Evolutionary conservation across 1,284 basidiomycete species (phyloP).

Genomic region (Ustilago nuda): DNA sequence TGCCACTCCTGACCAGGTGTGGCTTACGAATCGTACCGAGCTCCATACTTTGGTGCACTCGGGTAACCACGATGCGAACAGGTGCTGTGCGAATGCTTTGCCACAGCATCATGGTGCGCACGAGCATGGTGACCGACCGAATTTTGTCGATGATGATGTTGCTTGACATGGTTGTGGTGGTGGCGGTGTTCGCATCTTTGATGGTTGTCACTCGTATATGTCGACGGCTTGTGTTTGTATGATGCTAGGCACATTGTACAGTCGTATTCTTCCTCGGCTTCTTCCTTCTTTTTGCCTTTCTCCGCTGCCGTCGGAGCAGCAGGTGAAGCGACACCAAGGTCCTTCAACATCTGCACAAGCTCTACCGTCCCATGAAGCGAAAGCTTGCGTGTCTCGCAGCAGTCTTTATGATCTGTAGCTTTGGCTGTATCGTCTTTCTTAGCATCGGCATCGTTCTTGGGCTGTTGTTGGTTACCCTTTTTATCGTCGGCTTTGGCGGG

Average conservation of each 20-base stretch:
- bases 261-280: neutral
- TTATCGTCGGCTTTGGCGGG: constrained; percentile 10
- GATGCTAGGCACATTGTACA: constrained; percentile 5
- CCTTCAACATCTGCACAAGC: constrained; percentile 23
- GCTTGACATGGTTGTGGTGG: neutral
- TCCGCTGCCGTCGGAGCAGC: neutral
- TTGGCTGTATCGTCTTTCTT: neutral
- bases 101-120: neutral
- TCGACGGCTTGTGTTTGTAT: neutral
- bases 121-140: constrained; percentile 13
- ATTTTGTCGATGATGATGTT: constrained; percentile 15
- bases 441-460: constrained; percentile 10
- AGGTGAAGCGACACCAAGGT: constrained; percentile 11
- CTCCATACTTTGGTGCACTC: neutral
- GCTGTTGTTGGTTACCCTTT: constrained; percentile 9
- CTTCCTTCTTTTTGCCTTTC: constrained; percentile 8
- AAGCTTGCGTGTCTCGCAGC: constrained; percentile 15
- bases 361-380: constrained; percentile 28
- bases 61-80: constrained; percentile 6
- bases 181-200: constrained; percentile 5
- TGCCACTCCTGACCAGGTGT: no score
- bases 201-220: neutral
- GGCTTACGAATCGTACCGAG: constrained; percentile 12
- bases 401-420: neutral
- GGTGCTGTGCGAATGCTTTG: neutral